These are phyloP conservation scores for Trichoderma breve DNA, from an alignment of 2,329 filamentous ascomycete genomes.

Conservation along the genomic window DNA sequence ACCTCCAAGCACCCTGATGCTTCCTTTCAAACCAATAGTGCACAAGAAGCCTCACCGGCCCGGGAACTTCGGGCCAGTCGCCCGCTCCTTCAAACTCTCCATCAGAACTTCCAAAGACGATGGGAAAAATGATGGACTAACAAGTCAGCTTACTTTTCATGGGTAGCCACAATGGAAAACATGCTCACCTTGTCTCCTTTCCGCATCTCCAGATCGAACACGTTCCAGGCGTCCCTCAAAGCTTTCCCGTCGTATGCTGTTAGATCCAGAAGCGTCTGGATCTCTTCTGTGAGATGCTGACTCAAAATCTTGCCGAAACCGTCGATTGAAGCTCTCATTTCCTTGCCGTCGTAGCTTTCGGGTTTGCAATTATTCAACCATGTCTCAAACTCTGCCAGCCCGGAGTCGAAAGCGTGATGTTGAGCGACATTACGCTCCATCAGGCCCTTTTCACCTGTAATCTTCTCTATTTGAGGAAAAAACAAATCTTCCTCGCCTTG, in stretches of 20 bases:
- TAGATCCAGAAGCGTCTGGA: not conserved
- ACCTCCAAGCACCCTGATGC: not conserved
- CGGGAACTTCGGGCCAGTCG: not conserved
- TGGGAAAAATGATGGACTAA: not conserved
- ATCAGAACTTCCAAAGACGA: not conserved
- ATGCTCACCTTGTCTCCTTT: not conserved
- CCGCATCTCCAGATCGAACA: not conserved
- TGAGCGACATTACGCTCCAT: not conserved
- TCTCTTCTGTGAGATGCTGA: not conserved
- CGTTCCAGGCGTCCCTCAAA: not conserved
- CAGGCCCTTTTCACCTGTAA: not conserved
- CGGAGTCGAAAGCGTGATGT: not conserved
- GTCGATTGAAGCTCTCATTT: not conserved
- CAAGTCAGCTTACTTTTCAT: not conserved
- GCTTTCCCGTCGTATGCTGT: not conserved
- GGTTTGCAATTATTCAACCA: not conserved
- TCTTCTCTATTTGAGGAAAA: not conserved
- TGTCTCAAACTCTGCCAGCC: not conserved
- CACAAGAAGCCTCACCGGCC: not conserved
- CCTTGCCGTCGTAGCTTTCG: not conserved
- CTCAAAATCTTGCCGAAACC: not conserved
- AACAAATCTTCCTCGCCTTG: not conserved
- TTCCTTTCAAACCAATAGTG: not conserved
- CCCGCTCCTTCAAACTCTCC: not conserved
- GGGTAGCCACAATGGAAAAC: not conserved